Base-by-base conservation (phyloP, 345 rosid genomes). In the Bruguiera sexangula region DNA sequence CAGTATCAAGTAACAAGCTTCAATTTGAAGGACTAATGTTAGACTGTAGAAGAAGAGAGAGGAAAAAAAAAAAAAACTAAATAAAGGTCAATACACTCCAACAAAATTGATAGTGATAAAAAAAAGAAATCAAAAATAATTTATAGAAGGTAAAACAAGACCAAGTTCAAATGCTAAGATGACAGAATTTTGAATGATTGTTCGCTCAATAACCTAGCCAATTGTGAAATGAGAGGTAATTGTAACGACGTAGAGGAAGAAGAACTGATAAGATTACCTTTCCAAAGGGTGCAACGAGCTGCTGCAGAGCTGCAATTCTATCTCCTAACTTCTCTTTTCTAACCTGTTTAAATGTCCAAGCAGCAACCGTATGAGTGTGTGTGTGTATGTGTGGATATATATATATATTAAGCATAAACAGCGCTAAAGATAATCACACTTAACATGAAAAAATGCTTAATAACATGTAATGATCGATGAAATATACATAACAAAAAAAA, bases 281-380 rank as follows among this genome's bases (percentile, higher is more conserved):
- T 70, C 98, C 98, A 75, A 91, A 94, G 50, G 98, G 98, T 54
- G 98, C 95, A 66, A 94, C 98, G 82, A 94, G 66, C 66, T 91
- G 96, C 79, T 94, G 98, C 39, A 94, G 87, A 57, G 97, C 85
- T 68, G 96, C 95, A 79, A 91, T 84, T 81, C 95, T 88, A 69
- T 94, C 98, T 67, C 98, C 98, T 72, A 94, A 65, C 71, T 94
- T 94, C 81, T 94, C 97, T 79, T 91, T 94, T 63, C 97, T 86
- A 36, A 88, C 96, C 98, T 91, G 85, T 70, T 36, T 7, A 26
- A 68, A 37, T 4, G 18, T 27, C 9, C 56, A 4, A 24, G 15
- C 15, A 43, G 9, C 6, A 70, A 56, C 26, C 26, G 10, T 56
- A 56, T 56, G 22, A 1, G 10, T 56, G 21, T 22, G n/a, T n/a